Conservation (phyloP, 2,329 filamentous ascomycete genomes). For the Colletotrichum tabaci region DNA sequence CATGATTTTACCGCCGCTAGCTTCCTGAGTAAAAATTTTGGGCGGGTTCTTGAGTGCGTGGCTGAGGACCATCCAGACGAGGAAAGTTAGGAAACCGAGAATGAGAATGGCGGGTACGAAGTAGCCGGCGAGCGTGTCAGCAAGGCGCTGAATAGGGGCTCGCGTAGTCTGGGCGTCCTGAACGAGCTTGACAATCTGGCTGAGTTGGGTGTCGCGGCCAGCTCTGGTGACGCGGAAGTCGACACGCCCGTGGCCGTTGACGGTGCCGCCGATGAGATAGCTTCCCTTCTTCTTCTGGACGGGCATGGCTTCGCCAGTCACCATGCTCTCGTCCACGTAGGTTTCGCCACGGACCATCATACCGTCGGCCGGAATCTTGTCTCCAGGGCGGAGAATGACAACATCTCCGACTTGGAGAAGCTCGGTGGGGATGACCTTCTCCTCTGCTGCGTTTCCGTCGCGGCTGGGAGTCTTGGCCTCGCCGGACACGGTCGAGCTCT, state of each 20-base stretch:
- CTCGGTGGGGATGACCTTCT: conserved; percentile 91
- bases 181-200: conserved; percentile 98
- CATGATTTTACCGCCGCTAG: conserved; percentile 93
- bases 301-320: conserved; percentile 96
- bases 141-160: conserved; percentile 93
- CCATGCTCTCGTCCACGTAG: conserved; percentile 98
- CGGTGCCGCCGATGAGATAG: conserved; percentile 90
- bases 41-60: conserved; percentile 89
- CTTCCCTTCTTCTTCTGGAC: conserved; percentile 89
- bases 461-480: conserved; percentile 61
- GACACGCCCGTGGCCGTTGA: conserved; percentile 92
- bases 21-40: conserved; percentile 84
- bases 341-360: conserved; percentile 89
- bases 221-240: conserved; percentile 95
- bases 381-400: conserved; percentile 91
- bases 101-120: conserved; percentile 92
- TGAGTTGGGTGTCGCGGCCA: conserved; percentile 95
- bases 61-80: conserved; percentile 94
- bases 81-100: conserved; percentile 87
- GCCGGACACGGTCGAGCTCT: conserved; percentile 56
- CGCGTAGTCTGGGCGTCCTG: conserved; percentile 96
- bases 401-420: conserved; percentile 94
- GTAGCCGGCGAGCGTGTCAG: conserved; percentile 91
- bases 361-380: conserved; percentile 97
- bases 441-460: conserved; percentile 78